Evolutionary conservation across 345 rosid genomes (phyloP).

Genomic region (Salix caprea): DNA sequence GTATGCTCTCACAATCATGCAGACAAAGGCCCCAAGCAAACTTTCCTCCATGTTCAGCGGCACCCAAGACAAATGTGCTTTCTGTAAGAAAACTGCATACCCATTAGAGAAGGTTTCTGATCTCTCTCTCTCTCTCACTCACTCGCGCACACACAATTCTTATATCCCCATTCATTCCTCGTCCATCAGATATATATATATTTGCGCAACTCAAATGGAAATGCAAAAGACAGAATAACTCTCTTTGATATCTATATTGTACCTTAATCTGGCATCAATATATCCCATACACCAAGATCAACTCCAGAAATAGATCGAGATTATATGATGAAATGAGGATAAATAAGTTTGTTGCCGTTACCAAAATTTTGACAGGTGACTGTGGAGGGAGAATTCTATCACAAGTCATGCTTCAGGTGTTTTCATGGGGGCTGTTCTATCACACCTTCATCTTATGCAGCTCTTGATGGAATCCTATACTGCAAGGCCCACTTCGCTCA

Average conservation of each 20-base stretch:
- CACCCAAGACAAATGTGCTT: constrained; percentile 46
- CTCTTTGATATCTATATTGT: not conserved
- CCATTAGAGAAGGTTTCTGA: constrained; percentile 49
- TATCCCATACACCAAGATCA: not conserved
- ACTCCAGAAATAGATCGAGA: not conserved
- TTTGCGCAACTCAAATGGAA: not conserved
- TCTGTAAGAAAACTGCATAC: constrained; percentile 43
- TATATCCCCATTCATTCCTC: not conserved
- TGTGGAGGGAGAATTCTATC: constrained; percentile 46
- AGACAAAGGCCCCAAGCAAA: constrained; percentile 47
- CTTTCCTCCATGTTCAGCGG: constrained; percentile 42
- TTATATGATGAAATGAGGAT: not conserved
- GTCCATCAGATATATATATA: not conserved
- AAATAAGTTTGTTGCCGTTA: not conserved
- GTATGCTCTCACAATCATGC: not conserved
- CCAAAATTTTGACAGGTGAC: constrained; percentile 29
- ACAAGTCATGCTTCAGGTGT: constrained; percentile 57
- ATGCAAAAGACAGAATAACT: not conserved
- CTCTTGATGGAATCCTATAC: constrained; percentile 44
- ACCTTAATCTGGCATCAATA: not conserved
- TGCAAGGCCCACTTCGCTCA: constrained; percentile 54
- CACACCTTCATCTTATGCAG: constrained; percentile 45
- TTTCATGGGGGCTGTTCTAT: constrained; percentile 47
- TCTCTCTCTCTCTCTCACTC: not conserved
- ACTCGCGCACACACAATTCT: no score